These are phyloP conservation scores for Rhododendron vialii DNA, from an alignment of 148 eudicot species.

Conservation along the genomic window DNA sequence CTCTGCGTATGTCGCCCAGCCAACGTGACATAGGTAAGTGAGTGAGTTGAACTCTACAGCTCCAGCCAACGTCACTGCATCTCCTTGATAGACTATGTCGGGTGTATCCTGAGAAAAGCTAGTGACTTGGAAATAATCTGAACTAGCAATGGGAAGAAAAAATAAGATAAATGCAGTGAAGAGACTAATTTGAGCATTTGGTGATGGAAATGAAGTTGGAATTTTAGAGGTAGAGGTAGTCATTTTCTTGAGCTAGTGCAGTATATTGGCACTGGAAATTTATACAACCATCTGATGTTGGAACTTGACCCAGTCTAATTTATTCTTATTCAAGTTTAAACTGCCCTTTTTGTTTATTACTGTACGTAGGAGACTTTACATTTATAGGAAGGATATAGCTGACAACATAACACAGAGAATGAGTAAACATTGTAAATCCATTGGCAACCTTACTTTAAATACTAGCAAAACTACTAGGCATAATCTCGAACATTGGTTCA, in stretches of 20 bases:
- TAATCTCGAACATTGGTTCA: no score
- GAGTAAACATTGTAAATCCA: no score
- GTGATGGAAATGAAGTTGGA: not conserved
- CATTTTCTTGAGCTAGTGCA: slow-evolving; percentile 1
- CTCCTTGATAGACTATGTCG: slow-evolving; percentile 34
- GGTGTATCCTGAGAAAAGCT: slow-evolving; percentile 16
- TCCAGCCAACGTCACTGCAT: slow-evolving; percentile 30
- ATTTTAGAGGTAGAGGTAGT: not conserved
- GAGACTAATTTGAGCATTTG: not conserved
- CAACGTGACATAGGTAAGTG: slow-evolving; percentile 21
- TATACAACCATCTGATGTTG: not conserved
- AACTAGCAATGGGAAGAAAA: slow-evolving; percentile 5
- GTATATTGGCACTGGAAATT: not conserved
- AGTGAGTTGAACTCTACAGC: slow-evolving; percentile 32
- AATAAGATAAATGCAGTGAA: not conserved
- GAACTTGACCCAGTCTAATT: not conserved
- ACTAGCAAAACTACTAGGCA: not conserved
- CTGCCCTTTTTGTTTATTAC: not conserved
- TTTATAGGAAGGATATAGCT: not conserved
- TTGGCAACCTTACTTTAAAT: no score
- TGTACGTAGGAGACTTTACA: not conserved
- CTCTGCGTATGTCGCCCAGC: slow-evolving; percentile 29
- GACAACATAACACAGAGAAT: not conserved
- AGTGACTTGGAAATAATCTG: slow-evolving; percentile 18
- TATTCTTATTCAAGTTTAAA: not conserved